Conservation (phyloP, 495 filamentous ascomycete genomes). For the Penicillium ochrochloron region DNA sequence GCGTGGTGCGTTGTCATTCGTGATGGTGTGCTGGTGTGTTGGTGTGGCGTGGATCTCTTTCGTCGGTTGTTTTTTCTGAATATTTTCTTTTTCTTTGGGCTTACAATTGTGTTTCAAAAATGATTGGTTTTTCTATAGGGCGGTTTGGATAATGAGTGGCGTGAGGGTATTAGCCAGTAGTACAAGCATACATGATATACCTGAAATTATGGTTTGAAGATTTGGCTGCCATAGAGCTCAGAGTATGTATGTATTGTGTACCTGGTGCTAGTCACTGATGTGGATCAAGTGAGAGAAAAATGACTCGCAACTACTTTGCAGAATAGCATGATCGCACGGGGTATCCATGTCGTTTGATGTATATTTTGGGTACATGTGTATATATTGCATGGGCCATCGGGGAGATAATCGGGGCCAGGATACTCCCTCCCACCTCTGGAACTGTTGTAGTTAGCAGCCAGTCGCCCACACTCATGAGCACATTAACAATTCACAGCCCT, state of each 20-base stretch:
- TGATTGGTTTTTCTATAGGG: neutral
- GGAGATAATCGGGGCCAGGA: neutral
- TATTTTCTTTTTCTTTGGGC: neutral
- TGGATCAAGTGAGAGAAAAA: neutral
- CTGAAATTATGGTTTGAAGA: neutral
- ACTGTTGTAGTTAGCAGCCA: neutral
- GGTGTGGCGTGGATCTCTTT: slow-evolving; percentile 7
- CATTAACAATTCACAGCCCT: neutral
- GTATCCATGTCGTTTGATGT: neutral
- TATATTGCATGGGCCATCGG: neutral
- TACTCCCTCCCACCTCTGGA: neutral
- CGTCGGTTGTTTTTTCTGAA: neutral
- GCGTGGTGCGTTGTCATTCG: slow-evolving; percentile 30
- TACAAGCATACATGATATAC: neutral
- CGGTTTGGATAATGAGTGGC: neutral
- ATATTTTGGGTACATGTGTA: neutral
- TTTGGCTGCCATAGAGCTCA: neutral
- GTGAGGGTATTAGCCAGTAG: neutral
- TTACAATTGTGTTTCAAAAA: neutral
- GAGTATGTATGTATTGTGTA: neutral
- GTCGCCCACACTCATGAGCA: neutral
- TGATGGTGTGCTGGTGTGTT: slow-evolving; percentile 6
- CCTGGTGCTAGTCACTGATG: neutral
- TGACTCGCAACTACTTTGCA: neutral
- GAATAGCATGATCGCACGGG: neutral